Percentiles rank a stretch among this genome's conserved stretches.
phyloP scores from a whole-genome alignment of 2,329 filamentous ascomycete genomes.

The Leptoxyphium fumago region DNA sequence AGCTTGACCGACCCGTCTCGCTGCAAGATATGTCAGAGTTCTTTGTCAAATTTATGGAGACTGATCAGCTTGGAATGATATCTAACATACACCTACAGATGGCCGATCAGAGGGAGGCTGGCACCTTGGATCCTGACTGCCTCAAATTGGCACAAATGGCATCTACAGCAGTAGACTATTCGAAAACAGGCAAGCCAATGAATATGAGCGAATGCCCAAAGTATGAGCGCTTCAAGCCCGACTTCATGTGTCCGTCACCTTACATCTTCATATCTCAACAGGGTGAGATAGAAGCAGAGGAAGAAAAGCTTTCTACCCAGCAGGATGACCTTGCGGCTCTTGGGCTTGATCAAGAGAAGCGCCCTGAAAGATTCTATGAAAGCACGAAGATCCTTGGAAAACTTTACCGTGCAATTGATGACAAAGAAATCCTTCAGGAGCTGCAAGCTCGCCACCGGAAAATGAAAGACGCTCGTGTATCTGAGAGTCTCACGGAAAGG shows the following conservation, averaged over 20 bases:
- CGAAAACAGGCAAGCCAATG: conserved; percentile 45
- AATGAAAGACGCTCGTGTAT: conserved; percentile 5
- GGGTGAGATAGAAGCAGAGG: conserved; percentile 34
- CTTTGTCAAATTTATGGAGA: conserved; percentile 63
- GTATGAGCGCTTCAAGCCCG: conserved; percentile 27
- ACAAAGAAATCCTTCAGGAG: conserved; percentile 47
- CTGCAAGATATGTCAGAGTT: conserved; percentile 60
- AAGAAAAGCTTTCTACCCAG: conserved; percentile 22
- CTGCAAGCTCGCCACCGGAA: conserved; percentile 18
- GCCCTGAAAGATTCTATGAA: conserved; percentile 43
- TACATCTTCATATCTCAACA: conserved; percentile 28
- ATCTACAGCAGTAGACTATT: conserved; percentile 24
- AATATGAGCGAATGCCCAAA: conserved; percentile 31
- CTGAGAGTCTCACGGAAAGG: conserved; percentile 10
- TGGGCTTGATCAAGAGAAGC: conserved; percentile 13
- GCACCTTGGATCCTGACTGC: conserved; percentile 21
- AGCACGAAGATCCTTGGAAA: conserved; percentile 55
- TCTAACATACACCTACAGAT: conserved; percentile 27
- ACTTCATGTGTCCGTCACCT: conserved; percentile 40
- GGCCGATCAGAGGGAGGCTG: conserved; percentile 21
- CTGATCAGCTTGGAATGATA: conserved; percentile 28
- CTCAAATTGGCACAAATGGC: conserved; percentile 26
- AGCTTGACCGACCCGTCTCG: conserved; percentile 47
- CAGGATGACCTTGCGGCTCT: conserved; percentile 30
- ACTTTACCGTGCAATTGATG: conserved; percentile 60